Evolutionary conservation across 148 eudicot genomes (phyloP).

Genomic region (Euryodendron excelsum): DNA sequence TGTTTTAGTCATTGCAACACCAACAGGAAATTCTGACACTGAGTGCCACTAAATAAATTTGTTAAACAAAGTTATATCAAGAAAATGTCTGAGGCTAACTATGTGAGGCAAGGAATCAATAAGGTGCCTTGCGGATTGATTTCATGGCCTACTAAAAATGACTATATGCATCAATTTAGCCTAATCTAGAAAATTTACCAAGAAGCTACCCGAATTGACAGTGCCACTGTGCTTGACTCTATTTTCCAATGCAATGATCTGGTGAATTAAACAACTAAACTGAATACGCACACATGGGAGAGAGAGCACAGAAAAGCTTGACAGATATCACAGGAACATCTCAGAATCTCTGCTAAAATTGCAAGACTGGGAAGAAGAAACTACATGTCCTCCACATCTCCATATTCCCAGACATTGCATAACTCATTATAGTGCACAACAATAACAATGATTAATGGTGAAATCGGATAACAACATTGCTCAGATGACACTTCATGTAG

Average conservation of each 20-base stretch:
- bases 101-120: not conserved
- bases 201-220: not conserved
- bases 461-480: not conserved
- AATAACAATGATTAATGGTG: not conserved
- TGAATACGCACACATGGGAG: not conserved
- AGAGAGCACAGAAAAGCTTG: not conserved
- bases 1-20: not conserved
- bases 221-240: no score
- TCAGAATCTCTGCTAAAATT: not conserved
- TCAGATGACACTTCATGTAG: not conserved
- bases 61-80: not conserved
- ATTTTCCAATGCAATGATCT: no score
- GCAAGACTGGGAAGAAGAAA: not conserved
- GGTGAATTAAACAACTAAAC: not conserved
- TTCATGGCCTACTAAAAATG: not conserved
- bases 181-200: not conserved
- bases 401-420: not conserved
- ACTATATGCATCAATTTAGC: not conserved
- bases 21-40: no score
- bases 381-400: not conserved
- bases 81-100: not conserved
- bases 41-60: no score
- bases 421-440: not conserved
- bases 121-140: no score
- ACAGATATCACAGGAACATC: not conserved